Evolutionary conservation across 2,329 filamentous ascomycete species (phyloP).

Genomic region (Plenodomus tracheiphilus): DNA sequence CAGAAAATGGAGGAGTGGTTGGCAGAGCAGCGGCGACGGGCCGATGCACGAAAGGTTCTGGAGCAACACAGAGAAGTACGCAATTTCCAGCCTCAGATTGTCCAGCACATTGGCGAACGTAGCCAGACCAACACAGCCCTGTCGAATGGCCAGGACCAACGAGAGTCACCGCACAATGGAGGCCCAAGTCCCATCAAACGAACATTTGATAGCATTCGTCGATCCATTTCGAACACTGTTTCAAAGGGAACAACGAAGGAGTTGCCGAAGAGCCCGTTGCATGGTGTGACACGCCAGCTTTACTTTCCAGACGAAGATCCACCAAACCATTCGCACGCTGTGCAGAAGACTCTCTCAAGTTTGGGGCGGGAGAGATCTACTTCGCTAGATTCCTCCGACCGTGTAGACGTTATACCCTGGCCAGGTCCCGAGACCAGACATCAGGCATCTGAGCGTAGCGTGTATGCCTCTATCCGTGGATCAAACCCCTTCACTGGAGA

Average conservation of each 20-base stretch:
- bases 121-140: slow-evolving; percentile 1
- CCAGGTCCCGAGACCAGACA: slow-evolving; percentile 10
- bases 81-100: slow-evolving; percentile 8
- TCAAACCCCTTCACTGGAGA: slow-evolving; percentile 19
- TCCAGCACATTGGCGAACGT: not conserved
- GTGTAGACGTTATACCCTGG: slow-evolving; percentile 3
- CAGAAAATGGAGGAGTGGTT: slow-evolving; percentile 34
- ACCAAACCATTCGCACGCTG: not conserved
- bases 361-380: not conserved
- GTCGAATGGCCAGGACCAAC: not conserved
- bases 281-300: slow-evolving; percentile 25
- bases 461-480: slow-evolving; percentile 17
- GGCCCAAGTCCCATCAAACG: slow-evolving; percentile 23
- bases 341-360: not conserved
- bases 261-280: slow-evolving; percentile 23
- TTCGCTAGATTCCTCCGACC: slow-evolving; percentile 2
- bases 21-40: slow-evolving; percentile 23
- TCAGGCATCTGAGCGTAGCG: slow-evolving; percentile 15
- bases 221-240: slow-evolving; percentile 17
- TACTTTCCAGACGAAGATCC: slow-evolving; percentile 10
- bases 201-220: slow-evolving; percentile 19
- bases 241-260: slow-evolving; percentile 7
- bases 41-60: slow-evolving; percentile 16
- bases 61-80: slow-evolving; percentile 9
- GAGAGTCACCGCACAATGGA: not conserved